These are phyloP conservation scores for Termitomyces sp. DNA, from an alignment of 768 basidiomycete genomes.

Conservation along the genomic window DNA sequence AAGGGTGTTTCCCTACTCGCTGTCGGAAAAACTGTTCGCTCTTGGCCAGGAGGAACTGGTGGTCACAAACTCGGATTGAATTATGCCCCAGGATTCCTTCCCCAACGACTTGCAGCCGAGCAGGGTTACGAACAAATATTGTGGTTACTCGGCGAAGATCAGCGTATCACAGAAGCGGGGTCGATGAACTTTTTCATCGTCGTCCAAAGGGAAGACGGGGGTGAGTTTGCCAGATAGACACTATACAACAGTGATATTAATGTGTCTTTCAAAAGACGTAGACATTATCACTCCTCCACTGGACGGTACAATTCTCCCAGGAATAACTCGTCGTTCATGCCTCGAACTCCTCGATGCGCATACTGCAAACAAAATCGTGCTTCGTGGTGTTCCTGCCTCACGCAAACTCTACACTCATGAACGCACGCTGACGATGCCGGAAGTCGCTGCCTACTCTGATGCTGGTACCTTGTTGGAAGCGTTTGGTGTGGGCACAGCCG, in stretches of 20 bases:
- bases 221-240: slow-evolving; percentile 21
- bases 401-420: slow-evolving; percentile 46
- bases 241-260: background rate
- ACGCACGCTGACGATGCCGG: slow-evolving; percentile 51
- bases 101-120: slow-evolving; percentile 60
- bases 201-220: slow-evolving; percentile 52
- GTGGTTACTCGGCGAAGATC: slow-evolving; percentile 65
- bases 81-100: slow-evolving; percentile 56
- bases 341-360: slow-evolving; percentile 63
- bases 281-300: slow-evolving; percentile 82
- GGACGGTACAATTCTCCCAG: slow-evolving; percentile 85
- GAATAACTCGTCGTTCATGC: slow-evolving; percentile 82
- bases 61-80: slow-evolving; percentile 73
- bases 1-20: slow-evolving; percentile 45
- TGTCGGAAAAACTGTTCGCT: slow-evolving; percentile 33
- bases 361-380: slow-evolving; percentile 33
- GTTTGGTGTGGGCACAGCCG: slow-evolving; percentile 78
- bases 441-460: slow-evolving; percentile 41
- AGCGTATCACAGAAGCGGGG: slow-evolving; percentile 53
- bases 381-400: slow-evolving; percentile 36
- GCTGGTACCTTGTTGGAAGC: slow-evolving; percentile 63
- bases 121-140: slow-evolving; percentile 75
- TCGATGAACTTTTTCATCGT: slow-evolving; percentile 82
- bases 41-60: slow-evolving; percentile 67
- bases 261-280: slow-evolving; percentile 33